Evolutionary conservation across 2,329 filamentous ascomycete species (phyloP).

Genomic region (Botryotinia convoluta): DNA sequence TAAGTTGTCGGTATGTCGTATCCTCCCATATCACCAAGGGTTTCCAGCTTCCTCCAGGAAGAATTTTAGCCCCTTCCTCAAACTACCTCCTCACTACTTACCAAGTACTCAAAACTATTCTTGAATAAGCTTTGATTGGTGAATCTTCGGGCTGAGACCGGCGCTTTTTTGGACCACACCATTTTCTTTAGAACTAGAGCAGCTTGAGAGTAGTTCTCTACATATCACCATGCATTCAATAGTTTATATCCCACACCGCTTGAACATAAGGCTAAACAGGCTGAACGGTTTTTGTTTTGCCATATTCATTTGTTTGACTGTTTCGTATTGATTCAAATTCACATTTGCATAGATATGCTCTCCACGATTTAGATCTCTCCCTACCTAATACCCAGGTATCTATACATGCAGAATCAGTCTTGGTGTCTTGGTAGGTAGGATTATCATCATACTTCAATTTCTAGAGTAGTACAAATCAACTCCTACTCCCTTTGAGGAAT

Average conservation of each 20-base stretch:
- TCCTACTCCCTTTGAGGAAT: constrained; percentile 9
- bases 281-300: background rate
- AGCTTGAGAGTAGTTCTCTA: background rate
- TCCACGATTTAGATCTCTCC: background rate
- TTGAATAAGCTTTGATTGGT: background rate
- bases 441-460: background rate
- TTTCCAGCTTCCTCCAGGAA: constrained; percentile 6
- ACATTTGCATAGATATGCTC: background rate
- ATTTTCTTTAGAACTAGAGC: background rate
- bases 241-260: background rate
- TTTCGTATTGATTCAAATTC: background rate
- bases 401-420: background rate
- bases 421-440: background rate
- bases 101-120: background rate
- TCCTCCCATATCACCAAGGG: background rate
- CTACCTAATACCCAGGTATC: background rate
- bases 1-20: background rate
- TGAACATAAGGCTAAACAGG: background rate
- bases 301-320: too few relatives aligned
- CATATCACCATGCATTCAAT: background rate
- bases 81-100: background rate
- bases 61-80: constrained; percentile 1
- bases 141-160: constrained; percentile 5
- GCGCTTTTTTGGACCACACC: background rate
- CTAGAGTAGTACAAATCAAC: background rate